Conservation (phyloP, 306 rosid genomes). For the Prunus mongolica region DNA sequence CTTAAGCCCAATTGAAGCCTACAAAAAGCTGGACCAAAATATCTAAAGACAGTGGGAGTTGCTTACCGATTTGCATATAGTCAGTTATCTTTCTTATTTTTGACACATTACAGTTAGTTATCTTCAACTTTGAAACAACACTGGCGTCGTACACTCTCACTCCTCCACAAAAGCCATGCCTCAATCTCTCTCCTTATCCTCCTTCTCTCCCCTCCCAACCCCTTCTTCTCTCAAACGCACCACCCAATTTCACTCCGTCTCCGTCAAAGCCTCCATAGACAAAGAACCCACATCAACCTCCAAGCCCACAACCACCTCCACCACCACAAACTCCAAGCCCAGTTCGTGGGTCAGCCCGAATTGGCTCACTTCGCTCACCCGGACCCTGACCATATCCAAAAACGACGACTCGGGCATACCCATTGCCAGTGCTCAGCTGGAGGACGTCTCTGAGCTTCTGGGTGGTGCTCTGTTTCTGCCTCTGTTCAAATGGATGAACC, state of each 20-base stretch:
- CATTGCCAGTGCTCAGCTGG: conserved; percentile 68
- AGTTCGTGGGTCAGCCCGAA: conserved; percentile 91
- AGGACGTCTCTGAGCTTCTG: conserved; percentile 88
- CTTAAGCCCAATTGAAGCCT: neutral
- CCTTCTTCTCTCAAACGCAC: conserved; percentile 19
- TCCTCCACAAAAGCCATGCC: conserved; percentile 31
- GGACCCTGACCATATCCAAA: conserved; percentile 40
- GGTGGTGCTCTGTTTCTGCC: conserved; percentile 94
- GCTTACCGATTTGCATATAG: too few relatives aligned
- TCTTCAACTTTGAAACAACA: neutral
- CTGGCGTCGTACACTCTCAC: neutral
- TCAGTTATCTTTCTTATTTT: too few relatives aligned
- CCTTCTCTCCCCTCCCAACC: conserved; percentile 25
- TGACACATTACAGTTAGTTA: neutral
- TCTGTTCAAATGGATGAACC: conserved; percentile 82
- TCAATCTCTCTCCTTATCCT: conserved; percentile 28
- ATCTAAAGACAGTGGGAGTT: neutral
- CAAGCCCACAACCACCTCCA: conserved; percentile 19
- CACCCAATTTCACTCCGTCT: conserved; percentile 25
- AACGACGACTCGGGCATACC: conserved; percentile 76
- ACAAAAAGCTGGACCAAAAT: neutral
- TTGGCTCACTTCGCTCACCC: conserved; percentile 83
- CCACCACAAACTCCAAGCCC: conserved; percentile 28
- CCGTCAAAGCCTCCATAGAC: conserved; percentile 52
- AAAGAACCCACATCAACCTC: conserved; percentile 19